Evolutionary conservation across 108 stramenopile species (phyloP).

Genomic region (Nannochloropsis granulata): DNA sequence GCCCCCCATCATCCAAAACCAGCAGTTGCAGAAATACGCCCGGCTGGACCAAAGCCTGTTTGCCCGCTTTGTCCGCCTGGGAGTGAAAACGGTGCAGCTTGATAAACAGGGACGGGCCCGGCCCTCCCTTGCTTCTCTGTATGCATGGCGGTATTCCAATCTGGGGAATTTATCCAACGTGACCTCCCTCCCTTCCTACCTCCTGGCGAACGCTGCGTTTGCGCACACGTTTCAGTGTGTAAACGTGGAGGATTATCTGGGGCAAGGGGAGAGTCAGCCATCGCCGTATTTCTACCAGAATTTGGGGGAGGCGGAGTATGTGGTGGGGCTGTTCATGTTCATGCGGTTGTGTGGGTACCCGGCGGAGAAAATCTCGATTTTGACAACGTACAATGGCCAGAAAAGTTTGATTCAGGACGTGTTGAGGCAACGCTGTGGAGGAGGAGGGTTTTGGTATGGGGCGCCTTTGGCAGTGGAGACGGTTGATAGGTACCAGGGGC

Average conservation of each 20-base stretch:
- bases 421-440: constrained; percentile 46
- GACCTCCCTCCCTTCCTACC: constrained; percentile 33
- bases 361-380: constrained; percentile 69
- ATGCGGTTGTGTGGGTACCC: constrained; percentile 93
- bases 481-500: constrained; percentile 96
- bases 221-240: constrained; percentile 70
- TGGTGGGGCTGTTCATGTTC: constrained; percentile 88
- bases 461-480: constrained; percentile 49
- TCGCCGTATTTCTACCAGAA: constrained; percentile 75
- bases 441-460: constrained; percentile 11
- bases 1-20: constrained; percentile 83
- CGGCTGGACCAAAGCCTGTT: constrained; percentile 86
- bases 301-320: constrained; percentile 93
- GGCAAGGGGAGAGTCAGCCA: constrained; percentile 20
- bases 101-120: constrained; percentile 84
- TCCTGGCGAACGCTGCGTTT: constrained; percentile 72
- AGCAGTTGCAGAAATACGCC: constrained; percentile 59
- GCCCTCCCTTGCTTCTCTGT: constrained; percentile 69
- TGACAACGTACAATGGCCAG: constrained; percentile 98
- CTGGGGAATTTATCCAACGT: constrained; percentile 75
- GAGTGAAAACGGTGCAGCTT: constrained; percentile 50
- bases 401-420: constrained; percentile 69
- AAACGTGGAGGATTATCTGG: constrained; percentile 75
- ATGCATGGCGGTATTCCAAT: constrained; percentile 47
- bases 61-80: constrained; percentile 69